Base-by-base conservation (phyloP, 1,284 basidiomycete species). In the Paramarasmius palmivorus region DNA sequence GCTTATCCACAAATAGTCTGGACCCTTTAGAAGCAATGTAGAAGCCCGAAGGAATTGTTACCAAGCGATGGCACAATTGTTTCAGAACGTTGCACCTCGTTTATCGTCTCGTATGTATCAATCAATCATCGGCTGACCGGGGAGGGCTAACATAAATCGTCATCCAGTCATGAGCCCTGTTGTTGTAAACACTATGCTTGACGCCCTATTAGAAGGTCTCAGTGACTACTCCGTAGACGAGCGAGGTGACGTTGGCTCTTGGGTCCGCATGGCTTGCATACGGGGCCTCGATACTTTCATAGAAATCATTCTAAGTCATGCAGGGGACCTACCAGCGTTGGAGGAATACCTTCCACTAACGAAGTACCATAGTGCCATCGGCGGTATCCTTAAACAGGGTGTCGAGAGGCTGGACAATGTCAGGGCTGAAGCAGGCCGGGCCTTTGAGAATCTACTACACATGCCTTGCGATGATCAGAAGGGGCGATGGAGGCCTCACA, bases 171-270 rank as follows among this genome's bases (percentile, higher is more conserved):
- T 89, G 52, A 67, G 77, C 45, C 63, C 77, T 32, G 70, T 69
- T 45, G 59, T 69, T 25, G 70, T 82, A 49, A 68, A 69, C 52
- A 61, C 71, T 15, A 65, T 88, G 54, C 73, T 82, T 52, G 73
- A 81, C 52, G 75, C 78, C 20, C 65, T 91, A 42, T 69, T 88
- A 19, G 65, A 64, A 12, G 94, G 93, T 2, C 69, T 99, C 37
- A 77, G 83, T 15, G 96, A 99, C 73, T 98, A 98, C 65, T 88
- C 93, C 1, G 86, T 84, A 29, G 97, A 99, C 66, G 91, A 97
- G 68, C 83, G 97, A 54, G 97, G 97, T 4, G 97, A 99, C 65
- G 92, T 99, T 22, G 97, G 97, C 25, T 98, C 95, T 0, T 98
- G 95, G 95, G 83, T 97, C 26, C 88, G 97, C 48, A 78, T 90